phyloP scores from a whole-genome alignment of 495 filamentous ascomycete genomes.

The Neurospora hispaniola region DNA sequence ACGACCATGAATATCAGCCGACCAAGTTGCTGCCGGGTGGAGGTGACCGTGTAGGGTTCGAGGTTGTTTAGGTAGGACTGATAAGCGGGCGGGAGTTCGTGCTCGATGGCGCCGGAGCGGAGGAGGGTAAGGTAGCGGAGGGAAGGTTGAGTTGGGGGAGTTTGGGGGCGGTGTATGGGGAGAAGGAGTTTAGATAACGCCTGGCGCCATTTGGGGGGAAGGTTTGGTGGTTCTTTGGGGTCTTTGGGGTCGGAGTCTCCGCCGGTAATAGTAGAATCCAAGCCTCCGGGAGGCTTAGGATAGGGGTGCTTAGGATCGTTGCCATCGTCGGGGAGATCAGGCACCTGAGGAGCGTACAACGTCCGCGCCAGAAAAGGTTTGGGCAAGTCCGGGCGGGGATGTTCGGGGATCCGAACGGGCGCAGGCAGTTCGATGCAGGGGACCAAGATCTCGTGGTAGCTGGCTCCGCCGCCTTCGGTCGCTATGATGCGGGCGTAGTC shows the following conservation, averaged over 20 bases:
- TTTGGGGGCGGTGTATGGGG: slow-evolving; percentile 45
- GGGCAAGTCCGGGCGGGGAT: slow-evolving; percentile 28
- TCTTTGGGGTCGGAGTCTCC: slow-evolving; percentile 4
- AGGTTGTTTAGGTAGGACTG: slow-evolving; percentile 54
- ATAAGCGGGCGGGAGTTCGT: slow-evolving; percentile 66
- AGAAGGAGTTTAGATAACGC: slow-evolving; percentile 18
- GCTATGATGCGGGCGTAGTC: slow-evolving; percentile 83
- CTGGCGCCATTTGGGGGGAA: slow-evolving; percentile 14
- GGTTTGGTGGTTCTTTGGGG: slow-evolving; percentile 9
- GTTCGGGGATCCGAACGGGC: slow-evolving; percentile 29
- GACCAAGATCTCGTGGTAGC: slow-evolving; percentile 75
- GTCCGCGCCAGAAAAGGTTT: slow-evolving; percentile 36
- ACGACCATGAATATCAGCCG: slow-evolving; percentile 44
- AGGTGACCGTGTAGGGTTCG: slow-evolving; percentile 59
- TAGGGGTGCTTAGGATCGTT: background rate
- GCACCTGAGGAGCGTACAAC: slow-evolving; percentile 31
- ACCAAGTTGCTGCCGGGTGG: slow-evolving; percentile 53
- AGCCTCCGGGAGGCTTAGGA: background rate
- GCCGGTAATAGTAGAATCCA: background rate
- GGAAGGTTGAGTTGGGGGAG: slow-evolving; percentile 69
- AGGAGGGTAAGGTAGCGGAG: slow-evolving; percentile 72
- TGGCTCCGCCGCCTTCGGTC: slow-evolving; percentile 76
- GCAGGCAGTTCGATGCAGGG: slow-evolving; percentile 58
- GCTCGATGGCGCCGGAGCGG: slow-evolving; percentile 63
- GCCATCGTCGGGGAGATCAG: slow-evolving; percentile 8